Evolutionary conservation across 2,329 filamentous ascomycete genomes (phyloP).

Genomic region (Incumbomyces delicatus): DNA sequence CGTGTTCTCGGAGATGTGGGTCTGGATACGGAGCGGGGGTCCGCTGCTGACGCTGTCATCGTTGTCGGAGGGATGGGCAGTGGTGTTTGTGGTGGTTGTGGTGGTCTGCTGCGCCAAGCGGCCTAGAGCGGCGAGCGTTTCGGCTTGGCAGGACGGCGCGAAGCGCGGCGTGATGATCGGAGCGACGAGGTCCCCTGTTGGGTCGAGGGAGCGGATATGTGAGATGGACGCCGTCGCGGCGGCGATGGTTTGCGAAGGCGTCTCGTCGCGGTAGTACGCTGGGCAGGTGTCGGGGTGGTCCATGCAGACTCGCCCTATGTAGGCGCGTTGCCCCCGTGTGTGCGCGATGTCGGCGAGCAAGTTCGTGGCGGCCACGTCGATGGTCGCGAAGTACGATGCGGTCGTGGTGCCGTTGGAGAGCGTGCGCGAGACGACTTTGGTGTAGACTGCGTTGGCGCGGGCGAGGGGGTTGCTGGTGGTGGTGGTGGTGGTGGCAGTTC

Average conservation of each 20-base stretch:
- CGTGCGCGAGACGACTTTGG: conserved; percentile 66
- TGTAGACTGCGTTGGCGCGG: conserved; percentile 64
- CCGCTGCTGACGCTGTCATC: no score
- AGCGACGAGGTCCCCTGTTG: conserved; percentile 50
- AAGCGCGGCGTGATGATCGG: conserved; percentile 70
- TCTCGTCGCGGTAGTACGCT: conserved; percentile 68
- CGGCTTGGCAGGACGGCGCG: conserved; percentile 44
- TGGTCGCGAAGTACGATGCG: conserved; percentile 88
- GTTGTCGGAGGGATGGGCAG: no score
- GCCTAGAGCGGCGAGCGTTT: conserved; percentile 55
- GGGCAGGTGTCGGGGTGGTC: conserved; percentile 59
- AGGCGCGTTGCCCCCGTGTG: conserved; percentile 71
- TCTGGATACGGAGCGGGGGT: conserved; percentile 60
- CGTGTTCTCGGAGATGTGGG: conserved; percentile 78
- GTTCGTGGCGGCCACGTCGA: conserved; percentile 80
- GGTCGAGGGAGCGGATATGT: conserved; percentile 60
- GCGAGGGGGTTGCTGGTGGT: conserved; percentile 32
- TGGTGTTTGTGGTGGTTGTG: no score
- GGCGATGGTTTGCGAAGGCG: conserved; percentile 45
- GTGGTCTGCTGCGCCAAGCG: conserved; percentile 53
- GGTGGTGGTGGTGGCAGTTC: conserved; percentile 18
- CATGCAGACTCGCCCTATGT: conserved; percentile 95
- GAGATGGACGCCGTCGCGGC: conserved; percentile 52
- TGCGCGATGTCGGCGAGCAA: conserved; percentile 77
- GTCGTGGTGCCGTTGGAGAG: conserved; percentile 87